These are phyloP conservation scores for Daucus carota DNA, from an alignment of 129 eudicot species.

Conservation along the genomic window DH1_v3.0 NC_030387.2:29908501-29909000, in stretches of 20 bases:
- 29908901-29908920: slow-evolving; percentile 85
- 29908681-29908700: not conserved
- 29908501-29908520: no score
- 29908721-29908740: not conserved
- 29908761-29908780: no score
- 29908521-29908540: no score
- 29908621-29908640: not conserved
- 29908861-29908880: not conserved
- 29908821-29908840: no score
- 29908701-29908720: not conserved
- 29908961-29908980: not conserved
- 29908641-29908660: not conserved
- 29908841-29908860: not conserved
- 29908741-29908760: not conserved
- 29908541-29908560: no score
- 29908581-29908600: not conserved
- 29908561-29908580: not conserved
- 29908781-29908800: no score
- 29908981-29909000: not conserved
- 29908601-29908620: not conserved
- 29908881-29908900: slow-evolving; percentile 2
- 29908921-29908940: slow-evolving; percentile 74
- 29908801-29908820: no score
- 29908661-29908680: not conserved
- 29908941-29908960: not conserved